Base-by-base conservation (phyloP, 2,329 filamentous ascomycete species). In the Fusarium pininemorale region DNA sequence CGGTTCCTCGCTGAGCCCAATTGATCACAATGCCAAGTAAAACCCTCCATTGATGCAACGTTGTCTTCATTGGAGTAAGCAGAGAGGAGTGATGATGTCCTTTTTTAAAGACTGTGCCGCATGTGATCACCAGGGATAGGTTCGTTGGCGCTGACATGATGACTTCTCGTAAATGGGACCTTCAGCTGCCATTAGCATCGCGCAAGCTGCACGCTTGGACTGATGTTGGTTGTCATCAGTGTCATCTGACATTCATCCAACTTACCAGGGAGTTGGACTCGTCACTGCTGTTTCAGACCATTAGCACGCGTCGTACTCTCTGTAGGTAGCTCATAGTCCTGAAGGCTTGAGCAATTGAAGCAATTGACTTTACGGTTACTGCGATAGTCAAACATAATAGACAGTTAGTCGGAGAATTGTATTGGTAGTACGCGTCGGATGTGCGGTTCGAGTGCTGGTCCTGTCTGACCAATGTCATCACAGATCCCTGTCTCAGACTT, bases 401-500 rank as follows among this genome's bases (percentile, higher is more conserved):
- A 28, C 1, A 55, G 7, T 10, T 18, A n/a, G 20, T n/a, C 13
- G 30, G 30, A 58, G 48, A 38, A 37, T 37, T 14, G n/a, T 50
- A 14, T 6, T 51, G 2, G 1, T 10, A 28, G 14, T 20, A 15
- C 39, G n/a, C 30, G 22, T 47, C 15, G 15, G 32, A 28, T 35
- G 30, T 11, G 28, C 22, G 24, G 42, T 28, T 37, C 20, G 18
- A 44, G 20, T 44, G 26, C 39, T 57, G 22, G 38, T 20, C 22
- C 48, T 14, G 18, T 56, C 28, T 55, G 37, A 61, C 47, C 55
- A 55, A 41, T 55, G n/a, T 28, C 37, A 61, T 20, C 13, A 42
- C 13, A 20, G 48, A 56, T 26, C 58, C 48, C 50, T 55, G 58
- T 61, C 48, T 42, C 30, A 42, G n/a, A 44, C 37, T 42, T 56